Evolutionary conservation across 805 yeast species (phyloP), one percentile per base, ranked within the genome.

Genomic region (Hyphopichia homilentoma): DNA sequence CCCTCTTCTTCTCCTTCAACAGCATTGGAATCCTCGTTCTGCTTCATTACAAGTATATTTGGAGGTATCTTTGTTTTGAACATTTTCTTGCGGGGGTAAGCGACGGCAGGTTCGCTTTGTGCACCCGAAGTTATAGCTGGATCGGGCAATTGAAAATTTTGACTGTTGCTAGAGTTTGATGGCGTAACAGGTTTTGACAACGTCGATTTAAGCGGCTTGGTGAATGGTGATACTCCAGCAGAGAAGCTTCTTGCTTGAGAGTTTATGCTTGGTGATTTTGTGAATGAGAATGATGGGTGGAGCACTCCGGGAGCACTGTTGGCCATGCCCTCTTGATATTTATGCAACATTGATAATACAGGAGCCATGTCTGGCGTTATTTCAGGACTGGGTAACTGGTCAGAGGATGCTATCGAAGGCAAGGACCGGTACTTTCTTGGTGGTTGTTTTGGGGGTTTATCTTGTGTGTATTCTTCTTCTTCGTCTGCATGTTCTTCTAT

Each of bases 321-420:
- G n/a, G n/a, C n/a, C n/a, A n/a, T n/a, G n/a, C n/a, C n/a, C n/a
- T n/a, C n/a, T n/a, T n/a, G n/a, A n/a, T n/a, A n/a, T 32, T 54
- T 53, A 34, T 52, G 49, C 26, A 58, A 46, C 40, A 57, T 41
- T 6, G 61, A 41, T 23, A 60, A 45, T 18, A 57, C 48, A 7
- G 66, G 66, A 2, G 61, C 55, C 45, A 60, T 59, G 24, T 59
- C 61, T 5, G 68, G 68, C 1, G 66, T 60, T 11, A 57, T 45
- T n/a, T 52, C 61, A 3, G 68, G 68, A 4, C 61, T 51, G 3
- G 62, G 60, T 12, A 59, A 35, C n/a, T n/a, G n/a, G n/a, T n/a
- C n/a, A 29, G 48, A 54, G 6, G 13, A 12, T 21, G 8, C 17
- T 15, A 14, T 16, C 21, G n/a, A 7, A 9, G 13, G 26, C n/a